A percentile compares a stretch with the other conserved stretches of the same genome.
phyloP scores from a whole-genome alignment of 768 basidiomycete species.

The Tricholoma bakamatsutake region DNA sequence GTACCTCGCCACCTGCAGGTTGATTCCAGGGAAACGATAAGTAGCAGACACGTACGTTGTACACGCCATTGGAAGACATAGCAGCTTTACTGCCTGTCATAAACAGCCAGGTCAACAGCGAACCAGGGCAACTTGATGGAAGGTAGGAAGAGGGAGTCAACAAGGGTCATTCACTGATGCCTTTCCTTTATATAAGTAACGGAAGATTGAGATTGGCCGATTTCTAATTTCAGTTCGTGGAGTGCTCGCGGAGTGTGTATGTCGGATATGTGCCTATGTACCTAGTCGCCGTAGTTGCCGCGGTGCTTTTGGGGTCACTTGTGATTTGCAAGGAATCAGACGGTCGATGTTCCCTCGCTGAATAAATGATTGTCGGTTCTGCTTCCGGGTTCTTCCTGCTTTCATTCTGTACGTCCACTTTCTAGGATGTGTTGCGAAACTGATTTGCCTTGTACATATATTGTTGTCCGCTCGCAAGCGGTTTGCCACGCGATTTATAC shows the following conservation, averaged over 20 bases:
- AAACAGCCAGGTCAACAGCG: background rate
- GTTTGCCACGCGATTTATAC: background rate
- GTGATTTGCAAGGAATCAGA: background rate
- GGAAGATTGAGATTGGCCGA: constrained; percentile 13
- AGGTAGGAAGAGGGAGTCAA: constrained; percentile 3
- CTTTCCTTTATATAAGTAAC: constrained; percentile 9
- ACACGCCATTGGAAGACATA: constrained; percentile 4
- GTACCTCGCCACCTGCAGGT: background rate
- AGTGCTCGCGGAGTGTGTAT: constrained; percentile 3
- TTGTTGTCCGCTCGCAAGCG: too few species aligned
- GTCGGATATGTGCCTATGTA: constrained; percentile 2
- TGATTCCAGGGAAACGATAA: background rate
- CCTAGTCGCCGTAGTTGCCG: constrained; percentile 9
- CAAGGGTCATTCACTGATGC: constrained; percentile 6
- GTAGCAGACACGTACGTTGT: background rate
- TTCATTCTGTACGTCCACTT: background rate
- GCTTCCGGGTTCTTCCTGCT: background rate
- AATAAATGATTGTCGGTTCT: background rate
- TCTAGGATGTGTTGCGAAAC: too few species aligned
- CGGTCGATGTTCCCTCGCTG: background rate
- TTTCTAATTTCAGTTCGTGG: constrained; percentile 11
- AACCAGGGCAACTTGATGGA: constrained; percentile 1
- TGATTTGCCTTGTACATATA: too few species aligned
- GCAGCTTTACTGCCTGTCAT: background rate
- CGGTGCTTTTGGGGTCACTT: background rate